A percentile compares a stretch with the other conserved stretches of the same genome.
These are phyloP conservation scores for Yamagishiella unicocca DNA, from an alignment of 139 green algal species.

Conservation along the genomic window DNA sequence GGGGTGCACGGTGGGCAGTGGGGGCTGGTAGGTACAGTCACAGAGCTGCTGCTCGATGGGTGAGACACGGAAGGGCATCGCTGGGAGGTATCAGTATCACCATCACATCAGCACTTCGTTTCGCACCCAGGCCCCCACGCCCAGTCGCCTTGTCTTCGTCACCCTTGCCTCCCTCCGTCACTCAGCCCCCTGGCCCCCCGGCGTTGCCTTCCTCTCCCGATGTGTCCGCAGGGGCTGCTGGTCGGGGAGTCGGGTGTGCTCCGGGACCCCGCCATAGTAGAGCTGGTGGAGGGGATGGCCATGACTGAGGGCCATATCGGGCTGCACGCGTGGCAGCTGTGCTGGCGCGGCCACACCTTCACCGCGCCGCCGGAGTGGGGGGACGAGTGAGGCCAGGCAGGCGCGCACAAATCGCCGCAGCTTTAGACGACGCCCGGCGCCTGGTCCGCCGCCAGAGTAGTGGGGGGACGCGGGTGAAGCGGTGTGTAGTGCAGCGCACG, in stretches of 20 bases:
- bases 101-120: no score
- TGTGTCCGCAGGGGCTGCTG: conserved; percentile 11
- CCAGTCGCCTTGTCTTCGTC: no score
- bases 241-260: conserved; percentile 12
- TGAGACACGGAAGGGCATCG: no score
- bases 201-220: neutral
- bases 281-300: conserved; percentile 15
- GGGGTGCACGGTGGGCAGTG: no score
- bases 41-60: no score
- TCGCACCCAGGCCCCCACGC: no score
- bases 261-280: neutral
- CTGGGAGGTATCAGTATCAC: no score
- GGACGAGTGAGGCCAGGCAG: neutral
- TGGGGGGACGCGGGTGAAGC: neutral
- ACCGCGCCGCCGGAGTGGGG: conserved; percentile 30
- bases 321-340: conserved; percentile 49
- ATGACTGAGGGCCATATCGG: conserved; percentile 28
- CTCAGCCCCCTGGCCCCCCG: no score
- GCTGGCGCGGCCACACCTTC: conserved; percentile 32
- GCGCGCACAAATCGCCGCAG: no score
- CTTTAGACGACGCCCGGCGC: no score
- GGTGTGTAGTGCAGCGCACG: neutral
- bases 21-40: no score
- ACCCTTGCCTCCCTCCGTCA: no score
- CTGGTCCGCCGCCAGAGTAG: conserved; percentile 36